Evolutionary conservation across 2,329 filamentous ascomycete species (phyloP), one percentile per base, ranked within the genome.

Genomic region (Amauroascus verrucosus): DNA sequence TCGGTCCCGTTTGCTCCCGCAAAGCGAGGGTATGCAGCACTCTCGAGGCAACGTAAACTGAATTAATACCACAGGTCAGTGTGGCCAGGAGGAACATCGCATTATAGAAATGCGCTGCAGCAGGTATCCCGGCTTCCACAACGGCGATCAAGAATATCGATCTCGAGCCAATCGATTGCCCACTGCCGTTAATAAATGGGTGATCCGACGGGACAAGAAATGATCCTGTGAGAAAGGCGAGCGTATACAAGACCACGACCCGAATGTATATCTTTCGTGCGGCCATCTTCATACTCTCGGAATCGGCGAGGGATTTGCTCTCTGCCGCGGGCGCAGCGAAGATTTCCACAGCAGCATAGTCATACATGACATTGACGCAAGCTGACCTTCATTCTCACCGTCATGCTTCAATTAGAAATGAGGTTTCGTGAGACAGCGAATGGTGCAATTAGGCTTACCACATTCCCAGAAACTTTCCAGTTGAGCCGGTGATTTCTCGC

Each of bases 61-160:
- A 65, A 55, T 72, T 73, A 51, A 73, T 67, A 0, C 67, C 71
- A 5, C 67, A 67, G 1, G 70, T 70, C 22, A 67, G 65, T 0
- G 72, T 70, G 0, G 71, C 70, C 57, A 75, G 71, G 32, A 75
- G 67, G 58, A 71, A 73, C 54, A 75, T 70, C 0, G 65, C 71
- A 50, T 74, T 74, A 59, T 74, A 68, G 48, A 75, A 67, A 41
- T 68, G 67, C 1, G 72, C 71, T 57, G 65, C 67, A 6, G 60
- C 62, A 7, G 62, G 60, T 26, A 73, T 59, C 7, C 67, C 65
- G 35, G 67, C 70, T 32, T 69, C 64, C 1, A 75, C 67, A 35
- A 67, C 67, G 6, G 71, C 67, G 26, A 75, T 60, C 18, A 74
- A 63, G 61, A 72, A 73, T 18, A 70, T 57, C 0, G 70, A 70